Evolutionary conservation across 495 filamentous ascomycete species (phyloP), one percentile per base, ranked within the genome.

Genomic region (Pseudomonodictys pantanalensis): DNA sequence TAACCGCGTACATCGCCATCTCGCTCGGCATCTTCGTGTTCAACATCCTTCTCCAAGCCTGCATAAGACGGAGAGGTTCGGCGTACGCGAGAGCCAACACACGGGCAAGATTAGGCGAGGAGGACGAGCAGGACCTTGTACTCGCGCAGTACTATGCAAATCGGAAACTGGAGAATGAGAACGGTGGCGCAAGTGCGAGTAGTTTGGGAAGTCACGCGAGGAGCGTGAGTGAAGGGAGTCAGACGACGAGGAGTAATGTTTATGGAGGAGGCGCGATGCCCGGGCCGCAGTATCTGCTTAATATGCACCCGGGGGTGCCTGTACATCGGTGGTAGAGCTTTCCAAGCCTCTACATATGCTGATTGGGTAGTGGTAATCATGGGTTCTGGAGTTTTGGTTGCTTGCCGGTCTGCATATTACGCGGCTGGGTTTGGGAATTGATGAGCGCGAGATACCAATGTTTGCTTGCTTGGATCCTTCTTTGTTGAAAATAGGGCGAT

Each of bases 281-380:
- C 9, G 61, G 61, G 15, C 61, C 61, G 23, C 61, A 64, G 55
- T 64, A 64, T 59, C 23, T 64, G 41, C 29, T 64, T 26, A 64
- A 64, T 64, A 64, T 64, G 61, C 61, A 64, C 45, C 61, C 61
- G 17, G 61, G 61, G 1, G 61, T 64, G 47, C 61, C 61, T 29
- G 61, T 64, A 48, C 50, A 64, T 55, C 25, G 28, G 29, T 54
- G 55, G 54, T 45, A 5, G n/a, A 26, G n/a, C n/a, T n/a, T n/a
- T n/a, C n/a, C n/a, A n/a, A n/a, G n/a, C n/a, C n/a, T n/a, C n/a
- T n/a, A n/a, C n/a, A n/a, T n/a, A n/a, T n/a, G n/a, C n/a, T n/a
- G n/a, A n/a, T n/a, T n/a, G n/a, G n/a, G n/a, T n/a, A n/a, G n/a
- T n/a, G n/a, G n/a, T n/a, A n/a, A n/a, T n/a, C n/a, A n/a, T n/a